A percentile compares a stretch with the other conserved stretches of the same genome.
Conservation (phyloP, 805 yeast genomes). For the Barnettozyma vustinii region DNA sequence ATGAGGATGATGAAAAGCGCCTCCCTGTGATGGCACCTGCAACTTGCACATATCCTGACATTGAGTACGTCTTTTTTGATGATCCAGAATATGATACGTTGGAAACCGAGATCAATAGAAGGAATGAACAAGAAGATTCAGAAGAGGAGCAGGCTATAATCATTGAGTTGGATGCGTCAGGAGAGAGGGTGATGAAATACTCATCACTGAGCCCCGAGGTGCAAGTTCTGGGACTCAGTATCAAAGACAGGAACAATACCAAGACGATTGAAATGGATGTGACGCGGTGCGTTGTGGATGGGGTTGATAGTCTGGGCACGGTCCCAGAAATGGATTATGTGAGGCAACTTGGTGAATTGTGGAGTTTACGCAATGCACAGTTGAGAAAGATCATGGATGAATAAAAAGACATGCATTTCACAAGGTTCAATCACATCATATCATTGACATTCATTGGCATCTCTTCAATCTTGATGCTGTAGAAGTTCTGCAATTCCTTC, state of each 20-base stretch:
- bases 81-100: conserved; percentile 18
- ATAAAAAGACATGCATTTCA: background rate
- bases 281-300: conserved; percentile 13
- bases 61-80: conserved; percentile 24
- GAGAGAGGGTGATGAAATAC: conserved; percentile 10
- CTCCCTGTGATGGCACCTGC: conserved; percentile 1
- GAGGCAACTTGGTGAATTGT: conserved; percentile 17
- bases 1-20: background rate
- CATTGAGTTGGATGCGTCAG: conserved; percentile 19
- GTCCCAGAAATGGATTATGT: conserved; percentile 13
- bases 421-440: conserved; percentile 14
- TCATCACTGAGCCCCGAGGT: conserved; percentile 16
- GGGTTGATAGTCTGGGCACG: conserved; percentile 7
- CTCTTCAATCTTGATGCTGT: conserved; percentile 69
- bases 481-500: conserved; percentile 69
- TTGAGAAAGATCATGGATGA: conserved; percentile 7
- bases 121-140: background rate
- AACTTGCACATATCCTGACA: conserved; percentile 20
- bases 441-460: conserved; percentile 74
- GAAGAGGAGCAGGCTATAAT: conserved; percentile 22
- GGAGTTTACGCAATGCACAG: conserved; percentile 18
- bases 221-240: conserved; percentile 15
- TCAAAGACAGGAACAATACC: conserved; percentile 21
- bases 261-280: conserved; percentile 22
- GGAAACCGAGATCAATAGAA: conserved; percentile 8